Evolutionary conservation across 129 eudicot genomes (phyloP), one percentile per base, ranked within the genome.

Genomic region (Artemisia argyi): DNA sequence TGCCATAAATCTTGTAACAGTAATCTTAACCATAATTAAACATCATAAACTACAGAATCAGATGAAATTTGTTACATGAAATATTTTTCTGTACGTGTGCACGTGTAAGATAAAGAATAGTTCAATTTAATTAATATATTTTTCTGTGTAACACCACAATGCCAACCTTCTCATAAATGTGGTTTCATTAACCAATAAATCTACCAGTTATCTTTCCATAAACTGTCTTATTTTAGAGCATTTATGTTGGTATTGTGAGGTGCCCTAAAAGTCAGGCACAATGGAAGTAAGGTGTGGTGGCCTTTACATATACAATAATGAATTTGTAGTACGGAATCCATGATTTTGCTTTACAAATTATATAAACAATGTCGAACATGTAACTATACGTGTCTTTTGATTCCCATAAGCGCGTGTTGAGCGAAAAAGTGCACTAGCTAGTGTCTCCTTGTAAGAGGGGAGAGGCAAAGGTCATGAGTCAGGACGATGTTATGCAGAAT

Each of bases 201-300:
- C 57, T 18, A 22, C 5, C 9, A 59, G 51, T 63, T 39, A 65
- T 46, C 28, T 46, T 66, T 19, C 55, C 58, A 52, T 5, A 48
- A 24, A 61, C 24, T 57, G 7, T 35, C 26, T 26, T 20, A 59
- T n/a, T n/a, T n/a, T 73, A 73, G 13, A 46, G 46, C 7, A 39
- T 39, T 39, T 73, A 7, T 24, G 55, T 75, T 44, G 61, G 74
- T 76, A 30, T 73, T 48, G 83, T 73, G 83, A 69, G 67, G 14
- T 19, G 69, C 65, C 83, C 83, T 56, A 73, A 20, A 73, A 72
- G 68, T 79, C 66, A 72, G 83, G 78, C 83, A 79, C 78, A 58
- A 32, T 5, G 54, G 68, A 68, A 76, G 80, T 35, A 47, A 58
- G 18, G 22, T 35, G 44, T 69, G 80, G 74, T 59, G 80, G 61